Conservation (phyloP, 2,329 filamentous ascomycete species). For the Onygenales sp. region DNA sequence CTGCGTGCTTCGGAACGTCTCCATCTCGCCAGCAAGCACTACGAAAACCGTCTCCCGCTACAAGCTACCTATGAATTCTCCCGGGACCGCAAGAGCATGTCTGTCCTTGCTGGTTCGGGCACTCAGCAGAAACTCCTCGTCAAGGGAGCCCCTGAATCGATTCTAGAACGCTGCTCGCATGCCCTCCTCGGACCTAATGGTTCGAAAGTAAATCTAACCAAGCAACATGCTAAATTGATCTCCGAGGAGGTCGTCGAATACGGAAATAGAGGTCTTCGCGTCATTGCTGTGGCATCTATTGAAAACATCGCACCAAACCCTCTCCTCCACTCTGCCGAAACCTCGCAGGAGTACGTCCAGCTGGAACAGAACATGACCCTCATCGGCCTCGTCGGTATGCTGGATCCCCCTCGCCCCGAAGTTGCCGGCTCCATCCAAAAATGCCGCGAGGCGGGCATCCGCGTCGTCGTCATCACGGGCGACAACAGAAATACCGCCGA, state of each 20-base stretch:
- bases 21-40: constrained; percentile 74
- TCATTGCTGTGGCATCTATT: constrained; percentile 83
- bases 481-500: constrained; percentile 97
- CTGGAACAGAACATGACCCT: constrained; percentile 93
- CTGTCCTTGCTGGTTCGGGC: constrained; percentile 70
- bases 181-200: constrained; percentile 68
- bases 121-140: constrained; percentile 73
- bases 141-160: constrained; percentile 91
- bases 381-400: constrained; percentile 87
- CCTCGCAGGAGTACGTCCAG: constrained; percentile 71
- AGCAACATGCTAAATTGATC: constrained; percentile 60
- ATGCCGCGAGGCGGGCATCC: constrained; percentile 87
- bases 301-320: constrained; percentile 64
- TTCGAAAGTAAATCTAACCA: constrained; percentile 62
- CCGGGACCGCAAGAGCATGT: constrained; percentile 98
- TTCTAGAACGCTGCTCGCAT: constrained; percentile 85
- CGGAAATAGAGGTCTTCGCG: constrained; percentile 82
- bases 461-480: constrained; percentile 94
- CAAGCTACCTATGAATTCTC: constrained; percentile 94
- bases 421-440: constrained; percentile 76
- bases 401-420: constrained; percentile 90
- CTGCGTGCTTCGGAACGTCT: constrained; percentile 52
- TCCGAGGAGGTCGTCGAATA: constrained; percentile 77
- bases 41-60: constrained; percentile 64
- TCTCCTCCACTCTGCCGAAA: constrained; percentile 65